phyloP scores from a whole-genome alignment of 306 rosid species.

The Acacia acuminata region DNA sequence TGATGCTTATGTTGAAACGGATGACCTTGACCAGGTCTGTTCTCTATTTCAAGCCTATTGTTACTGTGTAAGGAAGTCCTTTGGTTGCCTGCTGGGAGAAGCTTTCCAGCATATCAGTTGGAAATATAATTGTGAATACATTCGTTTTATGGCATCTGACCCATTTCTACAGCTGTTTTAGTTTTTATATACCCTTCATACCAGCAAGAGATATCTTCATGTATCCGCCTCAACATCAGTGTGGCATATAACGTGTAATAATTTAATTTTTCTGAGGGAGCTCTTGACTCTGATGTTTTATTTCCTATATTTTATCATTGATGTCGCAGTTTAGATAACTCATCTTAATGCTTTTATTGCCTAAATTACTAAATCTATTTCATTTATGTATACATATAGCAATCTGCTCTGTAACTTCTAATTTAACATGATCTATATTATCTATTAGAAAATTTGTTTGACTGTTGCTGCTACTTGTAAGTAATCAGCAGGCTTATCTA shows the following conservation, averaged over 20 bases:
- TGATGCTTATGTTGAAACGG: conserved; percentile 38
- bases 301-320: neutral
- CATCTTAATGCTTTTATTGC: conserved; percentile 4
- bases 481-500: neutral
- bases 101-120: neutral
- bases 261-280: neutral
- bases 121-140: neutral
- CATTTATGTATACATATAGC: neutral
- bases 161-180: neutral
- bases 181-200: neutral
- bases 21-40: conserved; percentile 64
- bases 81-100: neutral
- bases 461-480: neutral
- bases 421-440: neutral
- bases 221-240: neutral
- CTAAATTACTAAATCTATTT: neutral
- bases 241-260: neutral
- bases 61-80: neutral
- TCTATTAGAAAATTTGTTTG: neutral
- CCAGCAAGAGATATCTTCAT: no score
- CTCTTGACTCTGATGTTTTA: neutral
- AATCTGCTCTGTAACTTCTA: neutral
- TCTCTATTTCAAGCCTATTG: neutral
- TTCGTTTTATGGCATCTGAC: neutral
- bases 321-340: neutral